Evolutionary conservation across 768 basidiomycete genomes (phyloP).

Genomic region (Podaxis sp.): DNA sequence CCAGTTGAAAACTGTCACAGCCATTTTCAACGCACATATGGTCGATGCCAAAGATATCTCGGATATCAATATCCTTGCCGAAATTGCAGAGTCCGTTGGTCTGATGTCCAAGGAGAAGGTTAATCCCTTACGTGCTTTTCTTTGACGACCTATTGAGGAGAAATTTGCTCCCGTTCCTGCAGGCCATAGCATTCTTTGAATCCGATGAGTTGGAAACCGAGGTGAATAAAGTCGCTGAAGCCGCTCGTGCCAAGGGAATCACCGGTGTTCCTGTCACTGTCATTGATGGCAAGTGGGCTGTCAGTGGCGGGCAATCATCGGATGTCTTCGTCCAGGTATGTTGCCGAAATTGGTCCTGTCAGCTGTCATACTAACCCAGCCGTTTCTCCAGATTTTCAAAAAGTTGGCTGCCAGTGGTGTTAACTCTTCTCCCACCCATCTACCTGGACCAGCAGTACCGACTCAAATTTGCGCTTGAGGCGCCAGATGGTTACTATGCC

Average conservation of each 20-base stretch:
- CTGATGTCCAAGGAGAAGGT: constrained; percentile 66
- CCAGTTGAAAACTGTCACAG: constrained; percentile 57
- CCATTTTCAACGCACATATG: constrained; percentile 66
- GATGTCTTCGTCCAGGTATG: constrained; percentile 70
- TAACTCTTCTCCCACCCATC: constrained; percentile 34
- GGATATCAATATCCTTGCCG: constrained; percentile 56
- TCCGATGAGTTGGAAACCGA: constrained; percentile 66
- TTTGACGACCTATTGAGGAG: neutral
- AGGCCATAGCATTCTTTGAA: constrained; percentile 66
- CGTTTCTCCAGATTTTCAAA: constrained; percentile 41
- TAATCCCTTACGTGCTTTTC: constrained; percentile 21
- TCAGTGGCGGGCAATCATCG: constrained; percentile 71
- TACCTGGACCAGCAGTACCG: constrained; percentile 33
- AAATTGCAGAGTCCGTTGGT: constrained; percentile 52
- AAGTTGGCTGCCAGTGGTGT: constrained; percentile 44
- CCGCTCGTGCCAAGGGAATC: constrained; percentile 66
- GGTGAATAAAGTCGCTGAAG: constrained; percentile 59
- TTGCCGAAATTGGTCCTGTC: neutral
- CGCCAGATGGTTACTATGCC: neutral
- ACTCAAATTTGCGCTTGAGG: constrained; percentile 27
- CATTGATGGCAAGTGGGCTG: constrained; percentile 76
- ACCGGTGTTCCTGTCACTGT: constrained; percentile 80
- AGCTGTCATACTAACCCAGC: constrained; percentile 1
- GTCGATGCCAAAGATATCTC: constrained; percentile 65
- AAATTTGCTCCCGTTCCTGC: constrained; percentile 3